Evolutionary conservation across 1,284 basidiomycete species (phyloP), one percentile per base, ranked within the genome.

Genomic region (Puccinia novopanici): DNA sequence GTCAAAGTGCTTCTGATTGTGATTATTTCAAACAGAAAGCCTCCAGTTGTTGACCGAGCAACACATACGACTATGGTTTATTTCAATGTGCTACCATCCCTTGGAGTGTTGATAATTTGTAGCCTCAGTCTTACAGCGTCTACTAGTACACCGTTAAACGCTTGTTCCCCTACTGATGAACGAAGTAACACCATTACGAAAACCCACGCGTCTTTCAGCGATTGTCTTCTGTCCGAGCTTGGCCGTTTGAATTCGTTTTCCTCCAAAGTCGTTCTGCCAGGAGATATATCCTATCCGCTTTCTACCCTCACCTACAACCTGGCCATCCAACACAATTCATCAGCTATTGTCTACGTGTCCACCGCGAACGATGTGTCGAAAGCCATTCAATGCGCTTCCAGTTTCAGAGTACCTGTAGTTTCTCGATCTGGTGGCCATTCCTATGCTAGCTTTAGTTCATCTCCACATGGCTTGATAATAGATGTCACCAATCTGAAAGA

Each of bases 361-460:
- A 68, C 72, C 0, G 48, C 83, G 0, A 30, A 67, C 0, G 79
- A 85, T 13, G 84, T 87, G 22, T 61, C 83, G 17, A 67, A 81
- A 12, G 84, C 84, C 0, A 83, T 87, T 2, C 65, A 74, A 0
- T 86, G 85, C 80, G 85, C 83, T 63, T 75, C 82, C 9, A 24
- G 12, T 27, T 59, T 76, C 50, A 78, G 79, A 30, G 75, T 83
- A 37, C 63, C 84, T 40, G 84, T 86, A 40, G 82, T 83, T 19
- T 85, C 86, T 6, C 80, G 86, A 10, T 84, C 84, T 27, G 86
- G 86, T 6, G 86, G 86, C 3, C 86, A 87, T 65, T 84, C 83
- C 4, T 87, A 86, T 68, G 85, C 83, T 13, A 83, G 84, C 5
- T 83, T 67, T 73, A 83, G 84, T 13, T 84, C 83, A 42, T 86